Percentiles rank a stretch among this genome's conserved stretches.
Conservation (phyloP, 176 grass and related monocot genomes). For the Phyllostachys edulis region DNA sequence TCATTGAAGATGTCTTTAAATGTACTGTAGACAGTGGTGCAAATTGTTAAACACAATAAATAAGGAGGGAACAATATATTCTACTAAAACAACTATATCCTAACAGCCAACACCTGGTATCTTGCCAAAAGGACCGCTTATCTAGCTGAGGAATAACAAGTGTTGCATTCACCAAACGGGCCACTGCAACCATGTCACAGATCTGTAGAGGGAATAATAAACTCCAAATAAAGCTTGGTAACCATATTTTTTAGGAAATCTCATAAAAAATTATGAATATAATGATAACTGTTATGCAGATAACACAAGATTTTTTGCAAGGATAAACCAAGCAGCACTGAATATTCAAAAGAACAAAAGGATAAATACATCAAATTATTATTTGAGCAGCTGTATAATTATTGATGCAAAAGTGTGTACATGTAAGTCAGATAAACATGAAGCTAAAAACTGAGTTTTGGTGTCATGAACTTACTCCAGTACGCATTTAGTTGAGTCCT, state of each 20-base stretch:
- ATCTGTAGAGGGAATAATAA: conserved; percentile 54
- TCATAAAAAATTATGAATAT: neutral
- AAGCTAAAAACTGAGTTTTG: neutral
- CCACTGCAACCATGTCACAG: conserved; percentile 92
- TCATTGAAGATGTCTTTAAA: conserved; percentile 92
- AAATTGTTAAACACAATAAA: conserved; percentile 16
- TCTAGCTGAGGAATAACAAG: conserved; percentile 94
- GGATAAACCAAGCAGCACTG: neutral
- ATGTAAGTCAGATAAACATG: conserved; percentile 9
- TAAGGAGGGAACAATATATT: neutral
- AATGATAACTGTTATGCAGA: neutral
- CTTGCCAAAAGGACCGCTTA: conserved; percentile 96
- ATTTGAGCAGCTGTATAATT: neutral
- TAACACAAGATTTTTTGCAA: neutral
- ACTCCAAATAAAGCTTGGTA: neutral
- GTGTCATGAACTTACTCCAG: conserved; percentile 64
- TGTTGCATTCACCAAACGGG: conserved; percentile 88
- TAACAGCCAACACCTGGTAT: conserved; percentile 61
- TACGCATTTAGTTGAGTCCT: conserved; percentile 97
- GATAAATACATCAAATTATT: neutral
- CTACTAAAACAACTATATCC: neutral
- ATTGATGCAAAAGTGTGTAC: neutral
- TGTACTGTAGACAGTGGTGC: conserved; percentile 40
- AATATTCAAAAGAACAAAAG: conserved; percentile 17
- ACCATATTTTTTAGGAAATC: neutral